Percentiles rank a stretch among this genome's conserved stretches.
These are phyloP conservation scores for Torulaspora pretoriensis DNA, from an alignment of 1,139 yeast genomes.

Conservation along the genomic window DNA sequence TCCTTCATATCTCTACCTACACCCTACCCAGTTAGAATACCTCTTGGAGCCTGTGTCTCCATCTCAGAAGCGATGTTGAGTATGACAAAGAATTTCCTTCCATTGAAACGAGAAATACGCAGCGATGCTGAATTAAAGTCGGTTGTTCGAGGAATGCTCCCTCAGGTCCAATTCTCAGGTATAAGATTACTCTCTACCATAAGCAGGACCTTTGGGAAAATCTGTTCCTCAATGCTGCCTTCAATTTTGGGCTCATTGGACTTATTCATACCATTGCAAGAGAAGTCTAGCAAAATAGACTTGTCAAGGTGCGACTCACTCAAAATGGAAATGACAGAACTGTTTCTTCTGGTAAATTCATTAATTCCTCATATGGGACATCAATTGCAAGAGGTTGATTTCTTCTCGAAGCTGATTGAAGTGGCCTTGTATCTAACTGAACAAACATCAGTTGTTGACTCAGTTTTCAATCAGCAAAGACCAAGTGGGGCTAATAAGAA, in stretches of 20 bases:
- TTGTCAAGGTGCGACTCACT: conserved; percentile 30
- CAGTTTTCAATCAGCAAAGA: conserved; percentile 20
- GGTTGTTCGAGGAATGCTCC: conserved; percentile 43
- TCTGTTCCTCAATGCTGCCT: conserved; percentile 47
- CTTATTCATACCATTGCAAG: conserved; percentile 46
- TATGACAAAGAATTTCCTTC: conserved; percentile 50
- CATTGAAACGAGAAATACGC: conserved; percentile 55
- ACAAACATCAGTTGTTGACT: conserved; percentile 34
- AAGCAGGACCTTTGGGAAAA: conserved; percentile 43
- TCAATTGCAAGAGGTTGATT: conserved; percentile 34
- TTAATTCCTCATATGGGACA: conserved; percentile 31
- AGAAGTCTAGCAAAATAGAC: conserved; percentile 33
- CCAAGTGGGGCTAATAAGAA: conserved; percentile 13
- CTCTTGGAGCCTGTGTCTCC: conserved; percentile 51
- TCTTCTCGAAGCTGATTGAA: conserved; percentile 38
- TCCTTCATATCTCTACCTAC: conserved; percentile 47
- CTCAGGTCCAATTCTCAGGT: conserved; percentile 45
- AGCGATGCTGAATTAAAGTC: conserved; percentile 45
- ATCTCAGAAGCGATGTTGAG: conserved; percentile 50
- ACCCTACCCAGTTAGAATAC: conserved; percentile 46
- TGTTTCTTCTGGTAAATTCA: conserved; percentile 22
- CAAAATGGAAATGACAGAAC: conserved; percentile 22
- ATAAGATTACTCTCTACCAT: conserved; percentile 42
- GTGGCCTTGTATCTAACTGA: conserved; percentile 34
- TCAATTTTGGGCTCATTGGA: conserved; percentile 51